These are phyloP conservation scores for Posidonia oceanica DNA, from an alignment of 116 monocot genomes.

Conservation along the genomic window DNA sequence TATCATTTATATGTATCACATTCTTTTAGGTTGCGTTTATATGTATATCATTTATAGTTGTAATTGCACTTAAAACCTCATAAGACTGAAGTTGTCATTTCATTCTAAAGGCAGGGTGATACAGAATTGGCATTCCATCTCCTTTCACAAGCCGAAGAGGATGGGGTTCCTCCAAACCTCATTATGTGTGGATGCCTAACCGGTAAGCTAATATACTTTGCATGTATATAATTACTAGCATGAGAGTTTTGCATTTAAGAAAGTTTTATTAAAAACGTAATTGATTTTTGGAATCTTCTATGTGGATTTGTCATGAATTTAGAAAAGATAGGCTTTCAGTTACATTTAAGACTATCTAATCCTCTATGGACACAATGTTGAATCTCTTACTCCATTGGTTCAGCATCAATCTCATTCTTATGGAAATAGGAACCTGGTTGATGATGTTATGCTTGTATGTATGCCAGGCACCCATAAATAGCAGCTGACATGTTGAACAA, in stretches of 20 bases:
- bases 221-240: background rate
- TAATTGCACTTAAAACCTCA: background rate
- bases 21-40: no score
- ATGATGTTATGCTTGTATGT: no score
- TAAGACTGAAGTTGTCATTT: background rate
- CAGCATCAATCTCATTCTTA: no score
- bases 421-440: no score
- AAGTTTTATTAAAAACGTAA: background rate
- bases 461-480: no score
- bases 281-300: background rate
- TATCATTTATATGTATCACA: conserved; percentile 1
- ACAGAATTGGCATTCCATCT: conserved; percentile 56
- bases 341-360: no score
- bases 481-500: no score
- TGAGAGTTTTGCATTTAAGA: background rate
- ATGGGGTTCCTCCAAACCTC: conserved; percentile 48
- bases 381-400: no score
- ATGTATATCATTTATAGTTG: conserved; percentile 23
- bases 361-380: no score
- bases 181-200: conserved; percentile 68
- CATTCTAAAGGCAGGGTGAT: conserved; percentile 53
- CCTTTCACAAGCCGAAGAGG: conserved; percentile 47
- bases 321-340: no score
- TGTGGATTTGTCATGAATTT: no score
- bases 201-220: conserved; percentile 27